phyloP scores from a whole-genome alignment of 805 yeast species.

The Brettanomyces sp. region DNA sequence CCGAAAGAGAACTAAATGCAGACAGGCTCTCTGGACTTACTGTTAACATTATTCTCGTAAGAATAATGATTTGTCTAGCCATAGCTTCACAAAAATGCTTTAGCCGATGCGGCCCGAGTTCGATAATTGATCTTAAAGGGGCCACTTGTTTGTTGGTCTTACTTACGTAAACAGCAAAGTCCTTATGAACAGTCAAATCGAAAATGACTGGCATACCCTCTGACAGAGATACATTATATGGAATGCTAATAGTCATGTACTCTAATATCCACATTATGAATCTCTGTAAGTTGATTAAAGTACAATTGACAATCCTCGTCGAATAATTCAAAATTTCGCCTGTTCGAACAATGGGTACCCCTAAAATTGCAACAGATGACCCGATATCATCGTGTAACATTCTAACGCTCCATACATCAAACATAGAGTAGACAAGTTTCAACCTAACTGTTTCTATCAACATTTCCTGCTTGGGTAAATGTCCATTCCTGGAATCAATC shows the following conservation, averaged over 20 bases:
- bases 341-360: constrained; percentile 20
- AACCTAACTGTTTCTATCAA: neutral
- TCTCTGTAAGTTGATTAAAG: constrained; percentile 12
- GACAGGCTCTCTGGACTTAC: constrained; percentile 1
- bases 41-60: constrained; percentile 7
- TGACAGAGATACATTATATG: constrained; percentile 10
- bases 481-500: neutral
- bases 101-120: constrained; percentile 6
- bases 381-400: neutral
- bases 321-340: constrained; percentile 12
- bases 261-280: constrained; percentile 10
- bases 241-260: constrained; percentile 12
- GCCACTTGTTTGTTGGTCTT: neutral
- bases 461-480: neutral
- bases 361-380: constrained; percentile 11
- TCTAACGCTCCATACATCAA: constrained; percentile 5
- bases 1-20: constrained; percentile 7
- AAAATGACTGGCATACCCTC: neutral
- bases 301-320: constrained; percentile 12
- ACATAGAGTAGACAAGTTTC: constrained; percentile 1
- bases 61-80: constrained; percentile 13
- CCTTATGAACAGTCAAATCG: no score
- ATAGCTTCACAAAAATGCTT: constrained; percentile 10
- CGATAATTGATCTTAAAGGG: neutral
- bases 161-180: no score